Evolutionary conservation across 1,284 basidiomycete genomes (phyloP).

Genomic region (Ustilago curta): DNA sequence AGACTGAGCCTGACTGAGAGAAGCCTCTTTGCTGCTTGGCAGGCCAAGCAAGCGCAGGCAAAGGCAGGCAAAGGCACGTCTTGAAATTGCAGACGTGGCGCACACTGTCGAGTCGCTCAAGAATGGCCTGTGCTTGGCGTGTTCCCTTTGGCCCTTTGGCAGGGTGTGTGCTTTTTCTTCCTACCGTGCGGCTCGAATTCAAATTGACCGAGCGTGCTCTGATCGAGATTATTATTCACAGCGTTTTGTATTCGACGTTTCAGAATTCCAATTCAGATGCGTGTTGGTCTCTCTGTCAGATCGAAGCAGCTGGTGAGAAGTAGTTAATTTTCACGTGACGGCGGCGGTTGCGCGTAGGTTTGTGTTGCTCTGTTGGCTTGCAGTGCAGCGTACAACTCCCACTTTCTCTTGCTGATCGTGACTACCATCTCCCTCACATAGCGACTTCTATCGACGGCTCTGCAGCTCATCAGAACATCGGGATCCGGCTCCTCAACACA

Average conservation of each 20-base stretch:
- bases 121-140: constrained; percentile 47
- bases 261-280: constrained; percentile 2
- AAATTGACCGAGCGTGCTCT: not conserved
- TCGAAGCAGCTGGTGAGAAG: not conserved
- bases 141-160: not conserved
- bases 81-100: constrained; percentile 33
- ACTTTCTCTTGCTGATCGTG: not conserved
- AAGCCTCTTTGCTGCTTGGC: constrained; percentile 13
- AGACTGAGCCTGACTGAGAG: not conserved
- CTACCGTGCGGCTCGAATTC: constrained; percentile 19
- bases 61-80: constrained; percentile 1
- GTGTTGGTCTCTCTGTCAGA: constrained; percentile 6
- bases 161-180: constrained; percentile 15
- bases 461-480: not conserved
- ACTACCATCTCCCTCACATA: not conserved
- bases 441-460: not conserved
- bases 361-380: constrained; percentile 3
- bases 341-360: constrained; percentile 1
- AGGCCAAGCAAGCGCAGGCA: not conserved
- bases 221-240: no score
- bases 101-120: not conserved
- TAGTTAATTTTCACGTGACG: constrained; percentile 4
- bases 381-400: not conserved
- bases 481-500: no score
- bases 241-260: constrained; percentile 13